These are phyloP conservation scores for Fusarium mundagurra DNA, from an alignment of 2,329 filamentous ascomycete species.

Conservation along the genomic window DNA sequence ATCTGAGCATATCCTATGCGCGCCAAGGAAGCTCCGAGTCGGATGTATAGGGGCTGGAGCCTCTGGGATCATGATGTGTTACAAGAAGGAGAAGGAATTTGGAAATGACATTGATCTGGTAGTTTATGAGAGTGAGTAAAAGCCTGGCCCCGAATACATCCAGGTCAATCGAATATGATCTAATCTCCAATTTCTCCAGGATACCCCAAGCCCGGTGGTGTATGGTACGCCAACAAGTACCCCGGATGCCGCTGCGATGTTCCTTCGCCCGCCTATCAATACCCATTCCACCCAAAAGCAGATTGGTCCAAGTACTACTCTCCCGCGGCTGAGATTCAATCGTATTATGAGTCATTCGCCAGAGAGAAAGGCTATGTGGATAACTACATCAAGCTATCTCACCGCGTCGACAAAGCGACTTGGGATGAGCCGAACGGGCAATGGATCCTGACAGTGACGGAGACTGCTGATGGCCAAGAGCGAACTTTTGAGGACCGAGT, in stretches of 20 bases:
- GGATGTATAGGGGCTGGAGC: conserved; percentile 15
- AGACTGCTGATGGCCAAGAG: background rate
- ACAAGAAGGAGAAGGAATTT: conserved; percentile 20
- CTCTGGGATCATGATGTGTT: conserved; percentile 19
- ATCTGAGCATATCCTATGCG: conserved; percentile 9
- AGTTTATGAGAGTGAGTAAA: conserved; percentile 7
- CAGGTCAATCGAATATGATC: background rate
- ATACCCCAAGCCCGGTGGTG: conserved; percentile 42
- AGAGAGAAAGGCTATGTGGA: conserved; percentile 45
- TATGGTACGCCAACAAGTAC: conserved; percentile 50
- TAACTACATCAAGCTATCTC: conserved; percentile 41
- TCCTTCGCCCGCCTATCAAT: conserved; percentile 55
- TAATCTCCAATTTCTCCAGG: background rate
- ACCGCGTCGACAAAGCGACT: conserved; percentile 36
- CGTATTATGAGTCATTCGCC: conserved; percentile 48
- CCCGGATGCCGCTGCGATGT: conserved; percentile 49
- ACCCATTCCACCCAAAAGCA: conserved; percentile 56
- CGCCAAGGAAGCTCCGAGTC: conserved; percentile 5
- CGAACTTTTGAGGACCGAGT: conserved; percentile 53
- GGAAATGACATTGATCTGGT: conserved; percentile 8
- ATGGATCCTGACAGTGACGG: conserved; percentile 4
- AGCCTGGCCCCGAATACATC: fast-evolving
- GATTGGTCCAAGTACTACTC: conserved; percentile 56
- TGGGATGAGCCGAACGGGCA: conserved; percentile 37
- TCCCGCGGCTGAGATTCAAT: conserved; percentile 50